phyloP scores from a whole-genome alignment of 768 basidiomycete species.

The Symmetrospora coprosmae region DNA sequence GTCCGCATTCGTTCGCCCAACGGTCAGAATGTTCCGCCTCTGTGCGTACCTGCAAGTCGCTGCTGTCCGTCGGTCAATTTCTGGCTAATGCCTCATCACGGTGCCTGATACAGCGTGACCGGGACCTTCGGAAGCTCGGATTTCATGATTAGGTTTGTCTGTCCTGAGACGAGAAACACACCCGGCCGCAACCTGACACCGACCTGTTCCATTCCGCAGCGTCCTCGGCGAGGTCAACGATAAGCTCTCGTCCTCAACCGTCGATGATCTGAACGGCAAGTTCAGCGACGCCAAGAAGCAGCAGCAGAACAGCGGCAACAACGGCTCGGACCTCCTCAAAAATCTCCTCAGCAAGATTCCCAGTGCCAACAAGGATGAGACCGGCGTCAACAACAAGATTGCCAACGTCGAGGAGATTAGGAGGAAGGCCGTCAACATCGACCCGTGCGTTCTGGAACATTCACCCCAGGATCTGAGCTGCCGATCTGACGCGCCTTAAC shows the following conservation, averaged over 20 bases:
- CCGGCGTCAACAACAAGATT: conserved; percentile 27
- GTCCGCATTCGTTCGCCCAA: conserved; percentile 60
- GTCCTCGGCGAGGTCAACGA: conserved; percentile 43
- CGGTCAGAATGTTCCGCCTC: conserved; percentile 54
- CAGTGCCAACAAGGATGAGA: conserved; percentile 43
- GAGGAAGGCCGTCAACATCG: conserved; percentile 39
- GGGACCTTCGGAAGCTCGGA: conserved; percentile 42
- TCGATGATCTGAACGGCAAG: conserved; percentile 68
- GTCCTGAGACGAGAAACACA: not conserved
- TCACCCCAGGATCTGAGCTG: conserved; percentile 54
- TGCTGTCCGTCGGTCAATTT: too few species aligned
- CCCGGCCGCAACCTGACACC: too few species aligned
- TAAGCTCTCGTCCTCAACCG: conserved; percentile 53
- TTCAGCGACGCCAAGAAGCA: conserved; percentile 46
- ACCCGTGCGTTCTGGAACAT: conserved; percentile 62
- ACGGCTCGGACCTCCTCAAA: conserved; percentile 42
- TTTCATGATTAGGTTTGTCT: conserved; percentile 45
- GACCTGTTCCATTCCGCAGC: not conserved
- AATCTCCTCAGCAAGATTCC: conserved; percentile 52
- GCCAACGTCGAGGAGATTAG: conserved; percentile 55
- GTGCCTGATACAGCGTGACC: too few species aligned
- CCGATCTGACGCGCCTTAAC: not conserved
- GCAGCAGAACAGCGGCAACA: conserved; percentile 32
- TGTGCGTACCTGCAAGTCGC: too few species aligned
- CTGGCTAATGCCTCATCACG: too few species aligned